Percentiles rank a stretch among this genome's conserved stretches.
Evolutionary conservation across 2,329 filamentous ascomycete species (phyloP).

Genomic region (Aspergillus vadensis): DNA sequence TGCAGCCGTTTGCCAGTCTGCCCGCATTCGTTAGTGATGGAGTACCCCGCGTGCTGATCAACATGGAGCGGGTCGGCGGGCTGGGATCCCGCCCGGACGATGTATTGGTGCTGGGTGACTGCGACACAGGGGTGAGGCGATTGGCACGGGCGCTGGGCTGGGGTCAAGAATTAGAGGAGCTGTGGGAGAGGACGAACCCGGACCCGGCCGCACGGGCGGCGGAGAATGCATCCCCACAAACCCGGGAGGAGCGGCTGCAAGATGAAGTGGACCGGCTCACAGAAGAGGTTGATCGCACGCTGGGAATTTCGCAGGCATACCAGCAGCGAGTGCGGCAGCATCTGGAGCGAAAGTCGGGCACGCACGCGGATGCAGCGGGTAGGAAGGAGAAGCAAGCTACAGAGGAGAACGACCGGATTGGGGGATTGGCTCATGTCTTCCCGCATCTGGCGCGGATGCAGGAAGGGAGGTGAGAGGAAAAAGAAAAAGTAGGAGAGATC

Average conservation of each 20-base stretch:
- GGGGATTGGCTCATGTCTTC: constrained; percentile 39
- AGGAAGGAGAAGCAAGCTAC: background rate
- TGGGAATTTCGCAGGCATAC: constrained; percentile 53
- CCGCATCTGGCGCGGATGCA: constrained; percentile 32
- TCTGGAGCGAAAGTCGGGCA: constrained; percentile 24
- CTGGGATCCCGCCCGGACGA: constrained; percentile 79
- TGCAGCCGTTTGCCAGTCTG: constrained; percentile 85
- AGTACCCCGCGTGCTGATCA: constrained; percentile 80
- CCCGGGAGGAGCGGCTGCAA: constrained; percentile 58
- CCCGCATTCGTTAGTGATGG: constrained; percentile 64
- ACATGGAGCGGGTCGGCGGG: constrained; percentile 78
- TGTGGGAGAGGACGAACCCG: constrained; percentile 72
- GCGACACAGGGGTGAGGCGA: constrained; percentile 76
- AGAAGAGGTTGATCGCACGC: constrained; percentile 58
- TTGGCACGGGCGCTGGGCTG: constrained; percentile 82
- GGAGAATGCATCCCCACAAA: constrained; percentile 41
- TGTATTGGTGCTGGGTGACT: constrained; percentile 78
- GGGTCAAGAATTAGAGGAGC: constrained; percentile 74
- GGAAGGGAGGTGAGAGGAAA: constrained; percentile 16
- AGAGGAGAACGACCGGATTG: constrained; percentile 8
- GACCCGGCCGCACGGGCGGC: constrained; percentile 56
- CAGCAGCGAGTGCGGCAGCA: constrained; percentile 42
- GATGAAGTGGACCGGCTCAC: constrained; percentile 62
- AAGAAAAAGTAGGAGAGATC: background rate
- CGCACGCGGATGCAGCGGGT: constrained; percentile 5